Evolutionary conservation across 441 rosid genomes (phyloP).

Genomic region (Lepidium campestre): DNA sequence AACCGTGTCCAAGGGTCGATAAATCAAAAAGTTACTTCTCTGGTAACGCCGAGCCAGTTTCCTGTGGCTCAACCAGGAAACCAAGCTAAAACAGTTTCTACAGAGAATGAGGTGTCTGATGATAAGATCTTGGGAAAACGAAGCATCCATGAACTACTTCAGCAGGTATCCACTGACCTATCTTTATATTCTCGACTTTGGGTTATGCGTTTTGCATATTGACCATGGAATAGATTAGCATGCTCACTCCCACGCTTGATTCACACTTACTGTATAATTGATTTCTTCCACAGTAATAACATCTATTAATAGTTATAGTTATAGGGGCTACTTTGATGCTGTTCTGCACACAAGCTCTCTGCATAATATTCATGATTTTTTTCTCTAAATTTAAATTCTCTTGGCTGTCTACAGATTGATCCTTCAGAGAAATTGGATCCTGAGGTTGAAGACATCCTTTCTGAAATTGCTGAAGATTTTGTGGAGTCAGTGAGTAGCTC

Average conservation of each 20-base stretch:
- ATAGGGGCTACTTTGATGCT: not conserved
- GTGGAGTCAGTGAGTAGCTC: constrained; percentile 73
- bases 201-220: constrained; percentile 2
- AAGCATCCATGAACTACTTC: constrained; percentile 78
- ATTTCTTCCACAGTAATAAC: not conserved
- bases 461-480: constrained; percentile 89
- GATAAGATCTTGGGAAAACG: constrained; percentile 73
- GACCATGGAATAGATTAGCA: not conserved
- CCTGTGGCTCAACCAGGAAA: constrained; percentile 36
- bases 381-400: not conserved
- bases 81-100: constrained; percentile 38
- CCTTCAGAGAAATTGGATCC: constrained; percentile 84
- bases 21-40: constrained; percentile 55
- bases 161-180: constrained; percentile 52
- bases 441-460: constrained; percentile 85
- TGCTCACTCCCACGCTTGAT: not conserved
- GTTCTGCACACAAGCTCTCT: not conserved
- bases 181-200: constrained; percentile 4
- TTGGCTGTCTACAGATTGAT: constrained; percentile 53
- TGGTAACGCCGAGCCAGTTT: constrained; percentile 36
- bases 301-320: constrained; percentile 4
- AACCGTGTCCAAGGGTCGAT: constrained; percentile 36
- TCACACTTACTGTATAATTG: not conserved
- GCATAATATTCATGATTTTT: not conserved
- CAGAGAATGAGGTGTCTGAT: constrained; percentile 55